Conservation (phyloP, 371 early-diverging fungal species). For the Mucor indicus region DNA sequence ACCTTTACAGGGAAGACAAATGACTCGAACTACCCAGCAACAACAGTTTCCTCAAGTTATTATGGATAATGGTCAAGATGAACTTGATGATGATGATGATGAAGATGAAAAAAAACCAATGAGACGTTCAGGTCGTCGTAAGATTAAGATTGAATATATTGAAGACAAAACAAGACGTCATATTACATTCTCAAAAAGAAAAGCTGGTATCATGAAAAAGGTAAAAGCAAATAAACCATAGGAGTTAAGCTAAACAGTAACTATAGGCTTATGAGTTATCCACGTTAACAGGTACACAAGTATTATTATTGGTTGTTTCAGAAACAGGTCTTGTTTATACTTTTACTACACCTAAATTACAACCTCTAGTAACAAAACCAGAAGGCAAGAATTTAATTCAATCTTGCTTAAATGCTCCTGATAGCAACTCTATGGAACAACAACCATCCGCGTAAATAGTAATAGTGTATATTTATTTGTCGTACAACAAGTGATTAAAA, state of each 20-base stretch:
- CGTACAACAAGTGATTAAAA: too few species aligned
- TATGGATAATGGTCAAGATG: conserved; percentile 18
- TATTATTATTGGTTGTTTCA: conserved; percentile 90
- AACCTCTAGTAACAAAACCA: conserved; percentile 88
- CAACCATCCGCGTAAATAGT: too few species aligned
- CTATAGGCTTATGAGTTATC: conserved; percentile 87
- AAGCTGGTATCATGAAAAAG: conserved; percentile 98
- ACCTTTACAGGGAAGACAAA: conserved; percentile 5
- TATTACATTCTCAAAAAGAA: conserved; percentile 96
- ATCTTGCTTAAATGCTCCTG: conserved; percentile 85
- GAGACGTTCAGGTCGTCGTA: conserved; percentile 77
- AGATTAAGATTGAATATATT: conserved; percentile 94
- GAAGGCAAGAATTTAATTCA: conserved; percentile 93
- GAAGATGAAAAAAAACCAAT: conserved; percentile 41
- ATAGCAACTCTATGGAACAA: conserved; percentile 28
- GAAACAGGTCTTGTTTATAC: conserved; percentile 97
- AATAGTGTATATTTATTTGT: too few species aligned
- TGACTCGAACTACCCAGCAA: conserved; percentile 3
- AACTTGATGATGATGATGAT: conserved; percentile 16
- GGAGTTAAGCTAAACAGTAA: too few species aligned
- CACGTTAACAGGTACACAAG: conserved; percentile 94
- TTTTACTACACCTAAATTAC: conserved; percentile 94
- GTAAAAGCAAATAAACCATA: conserved; percentile 21
- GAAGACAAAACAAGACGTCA: conserved; percentile 88
- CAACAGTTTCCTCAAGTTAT: conserved; percentile 12